A percentile compares a stretch with the other conserved stretches of the same genome.
These are phyloP conservation scores for Osmanthus fragrans DNA, from an alignment of 257 asterid genomes.

Conservation along the genomic window DNA sequence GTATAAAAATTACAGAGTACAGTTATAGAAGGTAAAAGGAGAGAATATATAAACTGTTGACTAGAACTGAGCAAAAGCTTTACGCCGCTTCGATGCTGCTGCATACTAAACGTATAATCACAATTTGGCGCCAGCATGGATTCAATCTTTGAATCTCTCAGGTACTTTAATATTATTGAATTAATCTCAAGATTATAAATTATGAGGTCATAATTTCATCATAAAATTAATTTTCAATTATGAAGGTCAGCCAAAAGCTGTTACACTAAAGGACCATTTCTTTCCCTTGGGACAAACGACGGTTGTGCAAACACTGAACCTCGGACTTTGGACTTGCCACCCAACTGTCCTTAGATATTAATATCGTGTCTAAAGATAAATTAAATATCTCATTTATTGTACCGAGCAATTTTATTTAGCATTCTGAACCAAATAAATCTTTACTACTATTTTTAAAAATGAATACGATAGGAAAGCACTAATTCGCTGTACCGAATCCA, in stretches of 20 bases:
- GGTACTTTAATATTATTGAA: neutral
- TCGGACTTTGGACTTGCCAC: conserved; percentile 23
- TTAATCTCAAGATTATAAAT: neutral
- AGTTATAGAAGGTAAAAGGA: no score
- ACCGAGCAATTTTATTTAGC: neutral
- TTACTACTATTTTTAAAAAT: conserved; percentile 8
- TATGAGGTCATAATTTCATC: conserved; percentile 5
- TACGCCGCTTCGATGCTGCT: neutral
- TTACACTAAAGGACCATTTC: conserved; percentile 27
- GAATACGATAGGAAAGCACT: conserved; percentile 27
- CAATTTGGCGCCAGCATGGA: neutral
- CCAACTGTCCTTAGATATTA: neutral
- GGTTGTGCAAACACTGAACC: conserved; percentile 23
- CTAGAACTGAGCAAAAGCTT: no score
- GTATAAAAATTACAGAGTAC: no score
- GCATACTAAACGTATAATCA: neutral
- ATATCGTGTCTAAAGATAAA: conserved; percentile 16
- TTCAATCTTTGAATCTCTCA: neutral
- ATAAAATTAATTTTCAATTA: neutral
- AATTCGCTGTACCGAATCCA: conserved; percentile 44
- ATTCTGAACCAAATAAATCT: neutral
- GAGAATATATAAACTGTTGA: no score
- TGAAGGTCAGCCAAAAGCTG: conserved; percentile 17
- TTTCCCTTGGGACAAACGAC: conserved; percentile 32
- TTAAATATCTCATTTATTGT: neutral